A percentile compares a stretch with the other conserved stretches of the same genome.
phyloP scores from a whole-genome alignment of 495 filamentous ascomycete species.

The Parmelia sp. region DNA sequence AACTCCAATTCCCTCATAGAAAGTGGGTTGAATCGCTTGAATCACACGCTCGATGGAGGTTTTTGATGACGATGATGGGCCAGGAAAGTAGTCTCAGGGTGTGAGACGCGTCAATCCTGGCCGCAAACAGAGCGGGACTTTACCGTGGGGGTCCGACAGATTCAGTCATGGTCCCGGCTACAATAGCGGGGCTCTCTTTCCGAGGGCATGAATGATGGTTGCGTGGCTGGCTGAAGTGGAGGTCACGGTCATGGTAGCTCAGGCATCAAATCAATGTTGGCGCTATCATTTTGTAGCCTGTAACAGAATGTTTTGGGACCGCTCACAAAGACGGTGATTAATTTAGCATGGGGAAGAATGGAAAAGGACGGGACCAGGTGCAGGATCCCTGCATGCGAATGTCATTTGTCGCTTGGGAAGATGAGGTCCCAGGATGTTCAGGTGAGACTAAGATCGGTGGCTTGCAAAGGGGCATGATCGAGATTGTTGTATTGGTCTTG shows the following conservation, averaged over 20 bases:
- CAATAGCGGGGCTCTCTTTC: neutral
- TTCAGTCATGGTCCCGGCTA: neutral
- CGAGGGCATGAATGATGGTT: neutral
- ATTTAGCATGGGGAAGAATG: no score
- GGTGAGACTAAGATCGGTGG: neutral
- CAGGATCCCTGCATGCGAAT: no score
- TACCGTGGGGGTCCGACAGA: neutral
- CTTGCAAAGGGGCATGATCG: neutral
- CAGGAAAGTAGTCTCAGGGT: neutral
- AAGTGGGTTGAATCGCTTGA: no score
- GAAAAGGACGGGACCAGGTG: no score
- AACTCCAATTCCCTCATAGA: no score
- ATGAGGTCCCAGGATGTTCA: neutral
- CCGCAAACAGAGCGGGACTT: neutral
- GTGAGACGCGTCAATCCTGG: neutral
- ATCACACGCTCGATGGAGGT: neutral
- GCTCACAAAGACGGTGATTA: neutral
- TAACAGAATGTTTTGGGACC: neutral
- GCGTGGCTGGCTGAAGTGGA: neutral
- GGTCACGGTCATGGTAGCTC: neutral
- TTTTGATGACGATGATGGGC: neutral
- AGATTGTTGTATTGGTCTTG: neutral
- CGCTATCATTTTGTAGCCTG: neutral
- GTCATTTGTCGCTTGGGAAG: no score
- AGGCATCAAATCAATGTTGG: neutral